Evolutionary conservation across 768 basidiomycete species (phyloP), one percentile per base, ranked within the genome.

Genomic region (Antrodiella citrinella): DNA sequence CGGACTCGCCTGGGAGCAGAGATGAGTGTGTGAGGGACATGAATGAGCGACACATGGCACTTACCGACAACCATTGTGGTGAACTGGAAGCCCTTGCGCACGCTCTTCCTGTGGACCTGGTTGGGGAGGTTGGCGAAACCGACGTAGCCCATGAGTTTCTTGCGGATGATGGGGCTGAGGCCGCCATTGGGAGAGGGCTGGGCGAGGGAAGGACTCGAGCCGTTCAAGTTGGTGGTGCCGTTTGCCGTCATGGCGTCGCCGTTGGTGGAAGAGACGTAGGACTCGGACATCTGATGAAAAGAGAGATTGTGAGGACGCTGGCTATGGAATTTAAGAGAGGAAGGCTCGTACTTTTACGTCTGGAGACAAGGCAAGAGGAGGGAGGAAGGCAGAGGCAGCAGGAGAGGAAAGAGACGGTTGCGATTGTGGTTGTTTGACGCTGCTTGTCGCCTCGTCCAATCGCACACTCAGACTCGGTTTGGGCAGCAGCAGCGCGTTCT

Each of bases 11-110:
- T 93, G 60, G 50, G 56, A 56, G 23, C 7, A 15, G 15, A 7
- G 7, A 50, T 15, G 18, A 47, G 41, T 9, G 10, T 45, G 47
- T 1, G 43, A 38, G 23, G 46, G 15, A 42, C 18, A 11, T 20
- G n/a, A n/a, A 52, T 51, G 54, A 50, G 49, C 47, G 57, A 54
- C 42, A 39, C 51, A 53, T 55, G 57, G 49, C 48, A 84, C 92
- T 62, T 59, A 95, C 95, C 95, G 65, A 99, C 95, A 55, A 99
- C 95, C 96, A 99, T 98, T 57, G 84, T 78, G 49, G 93, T 95
- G 74, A 99, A 99, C 69, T 98, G 91, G 78, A 98, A 99, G 42
- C 96, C 95, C 71, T 93, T 97, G 74, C 92, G 80, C 44, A 96
- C 88, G 62, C 92, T 95, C 75, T 96, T 91, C 70, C 96, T 86